Evolutionary conservation across 2,329 filamentous ascomycete species (phyloP), one percentile per base, ranked within the genome.

Genomic region (Alternaria atra): DNA sequence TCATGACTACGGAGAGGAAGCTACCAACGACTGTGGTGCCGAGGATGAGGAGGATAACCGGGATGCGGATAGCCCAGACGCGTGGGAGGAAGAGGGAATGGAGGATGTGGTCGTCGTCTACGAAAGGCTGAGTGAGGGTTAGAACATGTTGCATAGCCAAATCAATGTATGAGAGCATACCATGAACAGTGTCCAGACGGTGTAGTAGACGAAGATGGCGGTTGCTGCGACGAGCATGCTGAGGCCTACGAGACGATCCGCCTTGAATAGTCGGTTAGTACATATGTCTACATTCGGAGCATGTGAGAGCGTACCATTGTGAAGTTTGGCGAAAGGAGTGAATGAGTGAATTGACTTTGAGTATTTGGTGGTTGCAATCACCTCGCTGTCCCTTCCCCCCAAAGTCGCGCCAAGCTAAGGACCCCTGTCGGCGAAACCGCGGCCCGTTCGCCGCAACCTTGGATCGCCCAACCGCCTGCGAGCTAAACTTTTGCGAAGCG

Each of bases 21-120:
- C 93, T 96, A 66, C 95, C 95, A 63, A 99, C 94, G 61, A 99
- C 93, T 61, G 95, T 93, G 62, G 90, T 94, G 67, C 91, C 94
- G 69, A 99, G 86, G 47, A 99, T 89, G 66, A 97, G 90, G 70
- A 99, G 89, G 79, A 99, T 97, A 73, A 99, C 94, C 71, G 95
- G 95, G 76, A 99, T 95, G 80, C 95, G 94, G 79, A 99, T 97
- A 63, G 95, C 95, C 95, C 95, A 99, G 79, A 97, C 94, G 79
- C 95, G 94, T 47, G 94, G 94, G 64, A 93, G 95, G 84, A 99
- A 99, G 84, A 98, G 86, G 79, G 91, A 91, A 79, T 99, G 95
- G 60, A 98, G 90, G 58, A 93, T 90, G 81, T 99, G 95, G 79
- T 93, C 92, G 59, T 91, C 88, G 81, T 99, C 95, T 81, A 99